phyloP scores from a whole-genome alignment of 2,329 filamentous ascomycete genomes.

The Pseudogymnoascus sp. region DNA sequence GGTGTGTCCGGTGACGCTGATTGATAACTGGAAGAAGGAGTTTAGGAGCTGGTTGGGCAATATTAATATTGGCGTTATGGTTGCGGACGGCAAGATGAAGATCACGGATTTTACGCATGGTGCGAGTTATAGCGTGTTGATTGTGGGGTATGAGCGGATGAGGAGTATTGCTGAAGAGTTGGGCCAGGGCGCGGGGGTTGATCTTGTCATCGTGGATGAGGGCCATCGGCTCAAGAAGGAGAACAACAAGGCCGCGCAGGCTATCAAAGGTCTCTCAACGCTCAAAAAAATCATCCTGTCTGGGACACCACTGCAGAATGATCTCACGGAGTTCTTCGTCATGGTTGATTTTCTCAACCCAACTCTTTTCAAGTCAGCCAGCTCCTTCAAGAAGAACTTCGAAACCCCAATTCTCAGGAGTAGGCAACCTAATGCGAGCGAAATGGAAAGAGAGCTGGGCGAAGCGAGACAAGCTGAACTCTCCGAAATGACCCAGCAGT shows the following conservation, averaged over 20 bases:
- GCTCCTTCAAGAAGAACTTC: slow-evolving; percentile 92
- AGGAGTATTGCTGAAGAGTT: slow-evolving; percentile 57
- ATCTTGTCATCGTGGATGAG: slow-evolving; percentile 94
- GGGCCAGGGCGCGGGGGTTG: slow-evolving; percentile 53
- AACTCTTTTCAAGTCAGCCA: slow-evolving; percentile 84
- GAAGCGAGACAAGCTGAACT: slow-evolving; percentile 71
- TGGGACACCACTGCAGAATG: slow-evolving; percentile 95
- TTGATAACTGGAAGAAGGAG: slow-evolving; percentile 66
- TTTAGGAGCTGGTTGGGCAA: slow-evolving; percentile 68
- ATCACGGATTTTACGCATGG: slow-evolving; percentile 63
- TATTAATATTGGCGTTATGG: slow-evolving; percentile 61
- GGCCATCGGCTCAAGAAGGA: slow-evolving; percentile 97
- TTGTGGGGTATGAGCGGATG: slow-evolving; percentile 66
- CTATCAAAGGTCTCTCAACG: slow-evolving; percentile 72
- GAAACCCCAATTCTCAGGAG: slow-evolving; percentile 81
- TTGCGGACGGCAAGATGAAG: slow-evolving; percentile 51
- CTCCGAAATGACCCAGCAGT: slow-evolving; percentile 84
- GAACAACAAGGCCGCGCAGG: slow-evolving; percentile 83
- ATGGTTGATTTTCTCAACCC: slow-evolving; percentile 89
- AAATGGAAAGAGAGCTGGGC: slow-evolving; percentile 65
- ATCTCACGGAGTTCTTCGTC: slow-evolving; percentile 89
- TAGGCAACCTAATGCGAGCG: slow-evolving; percentile 38
- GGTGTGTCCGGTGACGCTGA: slow-evolving; percentile 64
- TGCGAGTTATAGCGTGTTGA: slow-evolving; percentile 61
- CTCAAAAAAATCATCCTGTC: slow-evolving; percentile 26